phyloP scores from a whole-genome alignment of 108 stramenopile species.

The Cyclotella cryptica region DNA sequence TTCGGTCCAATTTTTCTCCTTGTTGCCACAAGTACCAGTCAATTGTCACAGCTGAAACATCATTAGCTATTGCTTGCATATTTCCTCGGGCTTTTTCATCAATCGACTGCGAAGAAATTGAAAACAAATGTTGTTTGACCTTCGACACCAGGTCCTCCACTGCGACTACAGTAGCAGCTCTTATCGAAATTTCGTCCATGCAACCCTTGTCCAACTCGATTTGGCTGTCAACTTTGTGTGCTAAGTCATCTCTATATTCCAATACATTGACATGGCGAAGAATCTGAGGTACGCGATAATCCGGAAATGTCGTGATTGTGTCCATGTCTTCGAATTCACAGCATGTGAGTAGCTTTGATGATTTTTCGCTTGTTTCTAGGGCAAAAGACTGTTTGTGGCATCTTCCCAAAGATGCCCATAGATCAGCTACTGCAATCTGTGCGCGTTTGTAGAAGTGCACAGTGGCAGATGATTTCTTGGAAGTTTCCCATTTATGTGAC shows the following conservation, averaged over 20 bases:
- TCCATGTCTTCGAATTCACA: conserved; percentile 62
- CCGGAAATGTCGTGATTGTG: conserved; percentile 90
- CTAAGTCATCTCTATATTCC: conserved; percentile 65
- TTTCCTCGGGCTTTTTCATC: conserved; percentile 6
- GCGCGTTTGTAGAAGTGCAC: conserved; percentile 91
- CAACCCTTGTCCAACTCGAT: conserved; percentile 60
- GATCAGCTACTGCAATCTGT: conserved; percentile 91
- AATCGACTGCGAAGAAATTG: neutral
- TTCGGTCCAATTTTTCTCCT: conserved; percentile 74
- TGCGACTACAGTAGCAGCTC: conserved; percentile 88
- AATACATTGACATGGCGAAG: conserved; percentile 78
- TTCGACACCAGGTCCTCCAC: conserved; percentile 81
- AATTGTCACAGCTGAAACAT: conserved; percentile 80
- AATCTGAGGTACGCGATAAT: conserved; percentile 93
- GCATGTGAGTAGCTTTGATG: conserved; percentile 22
- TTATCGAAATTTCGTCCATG: conserved; percentile 84
- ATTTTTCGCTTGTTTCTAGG: neutral
- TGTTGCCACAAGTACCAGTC: conserved; percentile 93
- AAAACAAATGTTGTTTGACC: conserved; percentile 43
- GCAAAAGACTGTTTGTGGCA: neutral
- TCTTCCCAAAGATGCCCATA: conserved; percentile 77
- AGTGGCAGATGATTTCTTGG: conserved; percentile 23
- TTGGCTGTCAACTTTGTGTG: conserved; percentile 60
- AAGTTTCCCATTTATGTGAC: conserved; percentile 26
- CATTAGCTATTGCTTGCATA: conserved; percentile 28